A percentile compares a stretch with the other conserved stretches of the same genome.
Evolutionary conservation across 2,329 filamentous ascomycete genomes (phyloP).

Genomic region (Alternaria angustiovoidea): DNA sequence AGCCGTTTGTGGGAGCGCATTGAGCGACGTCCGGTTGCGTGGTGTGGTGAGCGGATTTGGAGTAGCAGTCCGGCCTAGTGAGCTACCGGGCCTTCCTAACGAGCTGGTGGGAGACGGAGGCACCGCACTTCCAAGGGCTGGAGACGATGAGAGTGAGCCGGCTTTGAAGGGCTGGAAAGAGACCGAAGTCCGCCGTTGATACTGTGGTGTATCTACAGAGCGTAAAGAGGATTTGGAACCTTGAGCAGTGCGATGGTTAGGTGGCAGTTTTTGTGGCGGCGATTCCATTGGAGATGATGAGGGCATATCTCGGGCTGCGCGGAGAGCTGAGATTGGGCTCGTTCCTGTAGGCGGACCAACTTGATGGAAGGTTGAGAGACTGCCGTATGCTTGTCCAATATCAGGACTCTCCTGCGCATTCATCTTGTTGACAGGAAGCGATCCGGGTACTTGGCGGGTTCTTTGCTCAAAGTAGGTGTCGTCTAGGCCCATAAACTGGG

Average conservation of each 20-base stretch:
- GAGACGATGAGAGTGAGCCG: constrained; percentile 90
- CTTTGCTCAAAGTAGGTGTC: constrained; percentile 85
- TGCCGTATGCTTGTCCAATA: constrained; percentile 83
- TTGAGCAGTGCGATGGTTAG: constrained; percentile 56
- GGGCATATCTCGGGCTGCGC: constrained; percentile 68
- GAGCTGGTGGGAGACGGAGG: constrained; percentile 63
- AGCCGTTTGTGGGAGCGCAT: constrained; percentile 77
- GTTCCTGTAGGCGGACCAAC: constrained; percentile 79
- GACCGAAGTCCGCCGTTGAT: constrained; percentile 77
- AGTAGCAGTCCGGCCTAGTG: constrained; percentile 29
- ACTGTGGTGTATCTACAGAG: constrained; percentile 59
- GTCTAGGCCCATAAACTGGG: constrained; percentile 89
- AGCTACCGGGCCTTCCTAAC: constrained; percentile 48
- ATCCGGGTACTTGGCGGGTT: constrained; percentile 72
- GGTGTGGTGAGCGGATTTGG: constrained; percentile 56
- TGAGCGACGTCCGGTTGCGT: constrained; percentile 75
- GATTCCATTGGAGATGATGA: constrained; percentile 61
- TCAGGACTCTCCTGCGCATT: constrained; percentile 62
- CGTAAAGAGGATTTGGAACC: constrained; percentile 60
- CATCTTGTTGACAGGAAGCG: constrained; percentile 71
- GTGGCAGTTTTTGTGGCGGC: constrained; percentile 59
- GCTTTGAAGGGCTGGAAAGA: constrained; percentile 97
- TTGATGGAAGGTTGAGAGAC: constrained; percentile 84
- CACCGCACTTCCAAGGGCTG: constrained; percentile 62
- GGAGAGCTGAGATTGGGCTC: constrained; percentile 84